phyloP scores from a whole-genome alignment of 192 early-diverging fungal genomes.

The Rhizophagus sp. region DNA sequence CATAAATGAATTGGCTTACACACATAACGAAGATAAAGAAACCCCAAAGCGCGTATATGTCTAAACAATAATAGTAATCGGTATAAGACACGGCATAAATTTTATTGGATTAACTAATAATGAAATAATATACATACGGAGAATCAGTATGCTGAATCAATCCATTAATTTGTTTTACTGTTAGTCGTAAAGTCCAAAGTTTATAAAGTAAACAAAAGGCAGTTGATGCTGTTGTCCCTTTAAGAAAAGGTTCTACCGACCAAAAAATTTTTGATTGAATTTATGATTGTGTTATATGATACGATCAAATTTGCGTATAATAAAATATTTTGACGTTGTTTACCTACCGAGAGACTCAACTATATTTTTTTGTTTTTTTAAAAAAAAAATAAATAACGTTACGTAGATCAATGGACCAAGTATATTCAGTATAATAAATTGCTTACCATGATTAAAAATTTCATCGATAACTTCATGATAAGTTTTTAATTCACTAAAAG shows the following conservation, averaged over 20 bases:
- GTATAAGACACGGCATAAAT: background rate
- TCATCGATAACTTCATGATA: slow-evolving; percentile 80
- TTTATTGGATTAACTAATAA: background rate
- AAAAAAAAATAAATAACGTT: background rate
- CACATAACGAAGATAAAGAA: slow-evolving; percentile 81
- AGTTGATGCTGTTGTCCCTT: slow-evolving; percentile 74
- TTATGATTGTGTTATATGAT: slow-evolving; percentile 8
- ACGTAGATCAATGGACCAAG: background rate
- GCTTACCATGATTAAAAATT: slow-evolving; percentile 65
- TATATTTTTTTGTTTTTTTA: slow-evolving; percentile 19
- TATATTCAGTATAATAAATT: background rate
- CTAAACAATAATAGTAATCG: slow-evolving; percentile 36
- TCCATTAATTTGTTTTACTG: slow-evolving; percentile 74
- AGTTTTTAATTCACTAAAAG: slow-evolving; percentile 63
- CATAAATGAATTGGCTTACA: slow-evolving; percentile 74
- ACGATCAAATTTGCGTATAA: slow-evolving; percentile 19
- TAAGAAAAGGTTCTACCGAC: slow-evolving; percentile 72
- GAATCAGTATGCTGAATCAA: slow-evolving; percentile 75
- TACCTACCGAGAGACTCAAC: slow-evolving; percentile 38
- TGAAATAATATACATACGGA: slow-evolving; percentile 53
- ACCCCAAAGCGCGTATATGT: slow-evolving; percentile 75
- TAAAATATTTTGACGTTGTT: slow-evolving; percentile 9
- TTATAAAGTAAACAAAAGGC: slow-evolving; percentile 85
- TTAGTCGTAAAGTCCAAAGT: slow-evolving; percentile 76
- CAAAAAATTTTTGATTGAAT: background rate